A percentile compares a stretch with the other conserved stretches of the same genome.
Evolutionary conservation across 2,329 filamentous ascomycete species (phyloP).

Genomic region (Verticillium dahliae): DNA sequence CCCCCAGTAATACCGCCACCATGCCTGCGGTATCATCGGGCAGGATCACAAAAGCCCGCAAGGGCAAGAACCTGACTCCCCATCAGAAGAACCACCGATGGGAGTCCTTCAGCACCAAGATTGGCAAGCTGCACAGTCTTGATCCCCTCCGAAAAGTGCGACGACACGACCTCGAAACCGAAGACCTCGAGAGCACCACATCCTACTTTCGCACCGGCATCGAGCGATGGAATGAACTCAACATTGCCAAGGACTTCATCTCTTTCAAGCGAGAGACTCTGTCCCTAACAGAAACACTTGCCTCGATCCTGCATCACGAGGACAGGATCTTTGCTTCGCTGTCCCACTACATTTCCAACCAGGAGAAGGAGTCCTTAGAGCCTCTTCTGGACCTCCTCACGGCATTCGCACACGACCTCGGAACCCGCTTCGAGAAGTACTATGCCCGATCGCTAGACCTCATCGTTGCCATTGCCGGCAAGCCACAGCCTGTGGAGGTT

Average conservation of each 20-base stretch:
- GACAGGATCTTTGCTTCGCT: conserved; percentile 75
- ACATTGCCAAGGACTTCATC: conserved; percentile 75
- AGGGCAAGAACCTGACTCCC: conserved; percentile 62
- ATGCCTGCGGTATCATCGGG: conserved; percentile 60
- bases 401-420: conserved; percentile 91
- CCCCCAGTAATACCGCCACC: conserved; percentile 24
- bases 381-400: conserved; percentile 82
- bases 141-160: conserved; percentile 88
- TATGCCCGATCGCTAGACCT: conserved; percentile 70
- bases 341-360: conserved; percentile 66
- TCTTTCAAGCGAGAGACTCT: conserved; percentile 69
- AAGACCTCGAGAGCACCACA: conserved; percentile 68
- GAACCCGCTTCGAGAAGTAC: conserved; percentile 79
- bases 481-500: conserved; percentile 74
- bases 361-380: conserved; percentile 75
- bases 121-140: conserved; percentile 80
- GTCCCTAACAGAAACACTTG: conserved; percentile 79
- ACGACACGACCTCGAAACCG: conserved; percentile 73
- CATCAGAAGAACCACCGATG: conserved; percentile 82
- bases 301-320: conserved; percentile 88
- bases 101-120: conserved; percentile 85
- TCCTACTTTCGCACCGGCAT: conserved; percentile 82
- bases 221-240: conserved; percentile 86
- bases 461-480: conserved; percentile 71
- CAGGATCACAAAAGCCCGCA: conserved; percentile 62